phyloP scores from a whole-genome alignment of 1,284 basidiomycete genomes.

The Entoloma clypeatum region DNA sequence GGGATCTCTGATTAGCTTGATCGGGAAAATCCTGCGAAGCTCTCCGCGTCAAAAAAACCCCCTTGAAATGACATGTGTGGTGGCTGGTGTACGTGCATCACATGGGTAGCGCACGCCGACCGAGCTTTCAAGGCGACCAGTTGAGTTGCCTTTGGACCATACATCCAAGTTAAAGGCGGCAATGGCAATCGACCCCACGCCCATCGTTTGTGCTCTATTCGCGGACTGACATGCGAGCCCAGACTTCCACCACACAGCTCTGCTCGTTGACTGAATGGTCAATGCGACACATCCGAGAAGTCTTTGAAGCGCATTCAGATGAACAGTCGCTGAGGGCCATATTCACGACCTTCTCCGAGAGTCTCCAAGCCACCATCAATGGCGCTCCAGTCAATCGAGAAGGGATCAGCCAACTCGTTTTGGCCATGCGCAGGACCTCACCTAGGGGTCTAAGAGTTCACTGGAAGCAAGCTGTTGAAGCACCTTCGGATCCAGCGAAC shows the following conservation, averaged over 20 bases:
- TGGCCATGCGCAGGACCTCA: conserved; percentile 41
- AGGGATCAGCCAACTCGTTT: conserved; percentile 42
- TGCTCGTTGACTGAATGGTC: conserved; percentile 52
- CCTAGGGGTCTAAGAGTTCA: conserved; percentile 39
- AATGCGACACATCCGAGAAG: conserved; percentile 41
- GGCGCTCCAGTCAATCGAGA: conserved; percentile 38
- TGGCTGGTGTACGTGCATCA: conserved; percentile 10
- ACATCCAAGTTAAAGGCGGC: conserved; percentile 11
- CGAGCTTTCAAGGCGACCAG: conserved; percentile 15
- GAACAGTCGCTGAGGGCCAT: conserved; percentile 42
- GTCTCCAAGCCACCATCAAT: conserved; percentile 42
- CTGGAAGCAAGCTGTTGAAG: conserved; percentile 47
- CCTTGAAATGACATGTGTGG: no score
- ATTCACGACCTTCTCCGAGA: conserved; percentile 42
- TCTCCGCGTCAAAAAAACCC: no score
- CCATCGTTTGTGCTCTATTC: neutral
- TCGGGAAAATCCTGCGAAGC: no score
- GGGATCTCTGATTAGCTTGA: no score
- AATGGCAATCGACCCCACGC: no score
- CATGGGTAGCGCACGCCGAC: conserved; percentile 10
- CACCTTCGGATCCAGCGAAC: conserved; percentile 38
- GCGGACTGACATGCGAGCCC: conserved; percentile 16
- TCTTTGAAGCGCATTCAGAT: conserved; percentile 50
- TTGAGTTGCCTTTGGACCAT: conserved; percentile 16
- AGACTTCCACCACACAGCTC: conserved; percentile 22